phyloP scores from a whole-genome alignment of 495 filamentous ascomycete genomes.

The Hypoxylon rickii region DNA sequence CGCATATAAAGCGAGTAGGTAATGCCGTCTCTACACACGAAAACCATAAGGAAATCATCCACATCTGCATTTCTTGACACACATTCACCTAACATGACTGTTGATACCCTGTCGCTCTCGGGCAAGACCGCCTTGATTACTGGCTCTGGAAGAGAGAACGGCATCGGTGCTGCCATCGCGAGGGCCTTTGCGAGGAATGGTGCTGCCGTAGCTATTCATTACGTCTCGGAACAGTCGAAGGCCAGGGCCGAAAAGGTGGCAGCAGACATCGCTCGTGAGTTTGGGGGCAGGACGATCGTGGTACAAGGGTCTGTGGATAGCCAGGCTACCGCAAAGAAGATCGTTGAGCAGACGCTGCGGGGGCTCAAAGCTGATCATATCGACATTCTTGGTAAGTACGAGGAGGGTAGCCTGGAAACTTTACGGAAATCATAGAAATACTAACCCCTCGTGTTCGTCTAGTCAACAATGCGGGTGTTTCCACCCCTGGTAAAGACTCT shows the following conservation, averaged over 20 bases:
- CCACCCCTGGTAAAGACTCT: too few species aligned
- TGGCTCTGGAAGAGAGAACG: slow-evolving; percentile 49
- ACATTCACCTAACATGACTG: too few species aligned
- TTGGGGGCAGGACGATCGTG: slow-evolving; percentile 40
- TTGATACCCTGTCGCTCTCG: slow-evolving; percentile 48
- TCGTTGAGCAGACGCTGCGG: slow-evolving; percentile 39
- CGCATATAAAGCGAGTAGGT: too few species aligned
- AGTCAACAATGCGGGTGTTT: slow-evolving; percentile 41
- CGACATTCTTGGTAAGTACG: slow-evolving; percentile 44
- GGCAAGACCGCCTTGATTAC: slow-evolving; percentile 59
- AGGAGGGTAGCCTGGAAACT: too few species aligned
- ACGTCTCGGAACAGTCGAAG: too few species aligned
- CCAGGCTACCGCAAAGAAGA: slow-evolving; percentile 31
- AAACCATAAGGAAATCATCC: too few species aligned
- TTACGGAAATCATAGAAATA: too few species aligned
- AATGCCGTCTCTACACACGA: too few species aligned
- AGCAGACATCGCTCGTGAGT: too few species aligned
- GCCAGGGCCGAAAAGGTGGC: too few species aligned
- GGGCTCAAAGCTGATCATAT: slow-evolving; percentile 39
- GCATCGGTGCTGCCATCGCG: slow-evolving; percentile 54
- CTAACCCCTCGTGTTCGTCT: too few species aligned
- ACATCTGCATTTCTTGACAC: too few species aligned
- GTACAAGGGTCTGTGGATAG: slow-evolving; percentile 39
- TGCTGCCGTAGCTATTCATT: slow-evolving; percentile 43
- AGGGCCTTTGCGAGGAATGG: slow-evolving; percentile 46